Evolutionary conservation across 371 early-diverging fungal species (phyloP), one percentile per base, ranked within the genome.

Genomic region (Mortierella sp.): DNA sequence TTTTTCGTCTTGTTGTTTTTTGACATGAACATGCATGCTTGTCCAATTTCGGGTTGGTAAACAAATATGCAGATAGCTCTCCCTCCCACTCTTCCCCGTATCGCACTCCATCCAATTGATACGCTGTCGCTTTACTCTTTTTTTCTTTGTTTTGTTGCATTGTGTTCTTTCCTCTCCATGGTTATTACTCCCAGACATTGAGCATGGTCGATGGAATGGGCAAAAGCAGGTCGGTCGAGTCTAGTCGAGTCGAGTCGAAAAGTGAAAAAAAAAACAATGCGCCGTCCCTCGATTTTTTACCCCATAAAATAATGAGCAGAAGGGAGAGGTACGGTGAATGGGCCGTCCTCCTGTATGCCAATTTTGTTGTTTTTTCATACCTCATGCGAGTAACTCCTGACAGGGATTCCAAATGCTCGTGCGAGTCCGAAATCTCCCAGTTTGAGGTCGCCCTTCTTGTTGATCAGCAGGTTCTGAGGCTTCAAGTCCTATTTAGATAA

Each of bases 401-500:
- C 98, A 21, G 98, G 98, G 77, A 98, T 98, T 51, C 99, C 99
- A 88, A 99, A 98, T 13, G 98, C 98, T 72, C 99, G 91, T 13
- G 99, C 99, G 64, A 99, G 91, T 43, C 99, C 99, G 89, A 99
- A 99, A 91, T 99, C 99, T 55, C 93, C 99, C 67, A 99, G 89
- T 87, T 99, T 99, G 69, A 99, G 90, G 76, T 98, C 98, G 69
- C 96, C 94, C 81, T 94, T 93, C 92, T 94, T 95, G 88, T 95
- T 96, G 76, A 95, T 93, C 40, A 95, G 80, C 76, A 95, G 81
- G 83, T 95, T 95, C 77, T 95, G 94, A 44, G 97, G 97, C 88
- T 97, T 97, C 72, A 97, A 88, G 89, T 97, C 97, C 94, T 94
- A 89, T 31, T 69, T 14, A 46, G 16, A 10, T 40, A 24, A 40